Base-by-base conservation (phyloP, 306 rosid species). In the Lithocarpus polystachyus region DNA sequence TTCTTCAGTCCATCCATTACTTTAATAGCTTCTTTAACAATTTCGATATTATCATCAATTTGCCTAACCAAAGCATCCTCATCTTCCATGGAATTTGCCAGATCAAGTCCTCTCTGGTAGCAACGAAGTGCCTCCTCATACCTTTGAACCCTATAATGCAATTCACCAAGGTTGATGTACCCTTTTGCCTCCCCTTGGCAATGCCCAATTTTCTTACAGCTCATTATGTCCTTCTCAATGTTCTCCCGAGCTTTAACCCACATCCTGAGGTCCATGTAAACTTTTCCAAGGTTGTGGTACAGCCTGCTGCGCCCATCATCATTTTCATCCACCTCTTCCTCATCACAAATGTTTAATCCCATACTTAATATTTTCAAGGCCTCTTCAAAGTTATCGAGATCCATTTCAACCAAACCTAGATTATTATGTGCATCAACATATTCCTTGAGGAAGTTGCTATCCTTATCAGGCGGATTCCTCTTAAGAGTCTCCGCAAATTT, bases 101-200 rank as follows among this genome's bases (percentile, higher is more conserved):
- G 86, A 77, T 57, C 56, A 81, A 77, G 90, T 3, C 97, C 94
- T 78, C 80, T 92, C 62, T 85, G 74, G 28, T 92, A 95, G 86
- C 76, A 92, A 71, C 72, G 76, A 54, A 45, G 71, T 2, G 96
- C 97, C 9, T 91, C 93, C 23, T 91, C 92, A 52, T 90, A 95
- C 86, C 81, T 92, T 81, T 89, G 97, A 71, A 76, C 85, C 89
- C 87, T 88, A 79, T 87, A 87, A 89, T 90, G 89, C 84, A 91
- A 70, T 77, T 92, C 92, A 54, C 93, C 99, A 17, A 91, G 90
- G 85, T 92, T 95, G 37, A 90, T 87, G 57, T 86, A 95, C 35
- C 98, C 99, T 84, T 92, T 95, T 5, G 99, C 98, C 82, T 91
- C 99, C 73, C 97, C 99, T 88, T 91, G 93, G 73, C 87, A 33